phyloP scores from a whole-genome alignment of 805 yeast species.

The Maudiozyma barnettii region DNA sequence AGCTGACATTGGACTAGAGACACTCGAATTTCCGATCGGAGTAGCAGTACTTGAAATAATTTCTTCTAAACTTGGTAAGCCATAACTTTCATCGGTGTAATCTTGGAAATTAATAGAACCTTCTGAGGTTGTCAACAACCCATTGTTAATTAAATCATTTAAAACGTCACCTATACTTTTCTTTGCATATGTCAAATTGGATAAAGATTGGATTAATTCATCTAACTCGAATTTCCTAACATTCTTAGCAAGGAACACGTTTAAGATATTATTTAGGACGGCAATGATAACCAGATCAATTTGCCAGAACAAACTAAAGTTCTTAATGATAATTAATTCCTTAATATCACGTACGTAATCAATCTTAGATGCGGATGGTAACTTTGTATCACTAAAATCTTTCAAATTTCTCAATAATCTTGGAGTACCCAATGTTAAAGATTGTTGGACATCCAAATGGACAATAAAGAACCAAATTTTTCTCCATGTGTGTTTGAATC shows the following conservation, averaged over 20 bases:
- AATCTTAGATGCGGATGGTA: conserved; percentile 34
- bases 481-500: conserved; percentile 42
- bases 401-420: conserved; percentile 31
- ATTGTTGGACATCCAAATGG: conserved; percentile 35
- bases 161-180: conserved; percentile 23
- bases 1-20: conserved; percentile 6
- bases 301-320: conserved; percentile 38
- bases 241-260: conserved; percentile 32
- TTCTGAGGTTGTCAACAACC: conserved; percentile 25
- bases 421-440: conserved; percentile 35
- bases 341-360: conserved; percentile 31
- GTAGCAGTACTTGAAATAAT: conserved; percentile 10
- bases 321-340: conserved; percentile 40
- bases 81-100: conserved; percentile 24
- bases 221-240: conserved; percentile 35
- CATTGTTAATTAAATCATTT: conserved; percentile 20
- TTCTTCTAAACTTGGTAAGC: conserved; percentile 25
- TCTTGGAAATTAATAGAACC: conserved; percentile 22
- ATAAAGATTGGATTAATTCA: conserved; percentile 27
- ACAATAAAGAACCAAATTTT: conserved; percentile 47
- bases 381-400: conserved; percentile 35
- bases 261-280: conserved; percentile 26
- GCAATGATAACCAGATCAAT: conserved; percentile 36
- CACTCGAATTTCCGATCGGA: background rate
- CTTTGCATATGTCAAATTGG: conserved; percentile 28